Evolutionary conservation across 768 basidiomycete species (phyloP), one percentile per base, ranked within the genome.

Genomic region (Suillus bovinus): DNA sequence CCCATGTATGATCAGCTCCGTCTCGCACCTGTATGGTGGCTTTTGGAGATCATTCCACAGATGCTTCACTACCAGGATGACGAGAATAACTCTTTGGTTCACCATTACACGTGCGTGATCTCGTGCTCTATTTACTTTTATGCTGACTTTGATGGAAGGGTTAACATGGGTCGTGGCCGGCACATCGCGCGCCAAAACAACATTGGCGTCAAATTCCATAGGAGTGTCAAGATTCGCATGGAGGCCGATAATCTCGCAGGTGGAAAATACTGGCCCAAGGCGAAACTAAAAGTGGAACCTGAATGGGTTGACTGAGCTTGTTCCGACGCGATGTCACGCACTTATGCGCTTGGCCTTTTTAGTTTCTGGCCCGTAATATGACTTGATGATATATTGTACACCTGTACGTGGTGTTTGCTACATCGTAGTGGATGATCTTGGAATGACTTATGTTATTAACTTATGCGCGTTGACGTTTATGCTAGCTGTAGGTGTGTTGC

Each of bases 1-100:
- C 77, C 75, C 0, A 70, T 79, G 5, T 84, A 85, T 61, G 89
- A 91, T 71, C 81, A 88, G 75, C 79, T 91, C 34, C 65, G 71
- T n/a, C 66, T 78, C 5, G 63, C 73, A 27, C 76, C 66, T 53
- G 58, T 54, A 0, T 91, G 90, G 90, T 91, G 90, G 90, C 65
- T 86, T 24, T 73, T 92, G 34, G 90, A 92, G 71, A 59, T 78
- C 31, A 47, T 86, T 16, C 86, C 84, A 0, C 75, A 71, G 63
- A 64, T 49, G 54, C 22, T 67, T 59, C 72, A 61, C 38, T 74
- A 64, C 62, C 75, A 76, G 50, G 60, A 65, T 22, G 69, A 73
- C 46, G 56, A 68, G 3, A 67, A 72, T 27, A 46, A 67, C 29
- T 10, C 4, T 0, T 74, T 72, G 71, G 6, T 41, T 1, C 5